Evolutionary conservation across 306 rosid genomes (phyloP), one percentile per base, ranked within the genome.

Genomic region (Mucuna pruriens): DNA sequence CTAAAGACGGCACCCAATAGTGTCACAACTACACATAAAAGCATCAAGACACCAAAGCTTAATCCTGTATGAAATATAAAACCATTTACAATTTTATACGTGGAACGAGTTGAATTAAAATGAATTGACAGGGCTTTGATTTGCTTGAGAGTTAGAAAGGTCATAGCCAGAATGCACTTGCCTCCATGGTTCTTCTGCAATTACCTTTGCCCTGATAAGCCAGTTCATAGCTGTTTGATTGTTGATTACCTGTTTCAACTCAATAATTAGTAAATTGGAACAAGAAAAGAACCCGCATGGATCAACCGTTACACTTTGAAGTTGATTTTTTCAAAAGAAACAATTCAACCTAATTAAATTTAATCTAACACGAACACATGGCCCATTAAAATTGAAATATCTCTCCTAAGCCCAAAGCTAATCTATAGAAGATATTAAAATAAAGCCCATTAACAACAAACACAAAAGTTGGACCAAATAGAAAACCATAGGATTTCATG

Each of bases 131-230:
- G 31, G 31, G 31, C 13, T 19, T 55, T 22, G n/a, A 54, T 40
- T 40, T 40, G 7, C 5, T 55, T 5, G 26, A 16, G 15, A 71
- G n/a, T 25, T 25, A 72, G 13, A 52, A 72, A 0, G 17, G 20
- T 20, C 1, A n/a, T 7, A 31, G 11, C 0, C 48, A 68, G 11
- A 9, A 33, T 58, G 45, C 25, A 75, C 79, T 80, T 69, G 88
- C 98, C 93, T 93, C 99, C 99, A 95, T 63, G 97, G 82, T 22
- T 91, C 92, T 68, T 89, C 77, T 29, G 96, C 95, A 93, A 45
- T 93, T 96, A 55, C 99, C 99, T 9, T 89, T 67, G 83, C 91
- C 92, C 80, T 89, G 99, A 86, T 87, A 95, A 46, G 90, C 78
- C 45, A 95, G 91, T 44, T 76, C 68, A 51, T 88, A 90, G 46